Evolutionary conservation across 1,139 yeast genomes (phyloP).

Genomic region (Saccharomyces hybrid): DNA sequence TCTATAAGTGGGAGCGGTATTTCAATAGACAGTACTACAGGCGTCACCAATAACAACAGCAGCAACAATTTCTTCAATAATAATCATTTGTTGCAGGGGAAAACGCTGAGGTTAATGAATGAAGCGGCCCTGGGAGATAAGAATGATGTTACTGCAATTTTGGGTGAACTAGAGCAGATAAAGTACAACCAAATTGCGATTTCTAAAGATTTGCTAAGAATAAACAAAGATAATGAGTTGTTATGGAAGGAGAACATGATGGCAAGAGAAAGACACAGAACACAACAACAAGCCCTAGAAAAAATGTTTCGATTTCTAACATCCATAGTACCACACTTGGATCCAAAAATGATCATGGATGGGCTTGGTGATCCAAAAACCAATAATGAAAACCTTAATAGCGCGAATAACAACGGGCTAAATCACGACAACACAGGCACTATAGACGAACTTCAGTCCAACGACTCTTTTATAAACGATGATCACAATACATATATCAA

Average conservation of each 20-base stretch:
- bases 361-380: conserved; percentile 23
- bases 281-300: conserved; percentile 82
- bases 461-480: conserved; percentile 1
- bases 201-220: conserved; percentile 73
- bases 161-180: conserved; percentile 68
- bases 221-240: conserved; percentile 79
- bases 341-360: conserved; percentile 40
- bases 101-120: conserved; percentile 8
- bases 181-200: conserved; percentile 73
- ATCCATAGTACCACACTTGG: conserved; percentile 59
- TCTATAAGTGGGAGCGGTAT: neutral
- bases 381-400: conserved; percentile 7
- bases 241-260: conserved; percentile 84
- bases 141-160: conserved; percentile 47
- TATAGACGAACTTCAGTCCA: neutral
- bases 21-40: conserved; percentile 10
- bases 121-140: conserved; percentile 14
- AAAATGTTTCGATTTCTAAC: conserved; percentile 83
- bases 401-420: conserved; percentile 5
- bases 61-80: neutral
- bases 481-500: neutral
- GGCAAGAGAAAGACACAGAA: conserved; percentile 75
- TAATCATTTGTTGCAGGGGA: neutral
- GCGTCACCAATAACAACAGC: conserved; percentile 2
- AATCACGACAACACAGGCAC: neutral